phyloP scores from a whole-genome alignment of 805 yeast genomes.

The Wickerhamiella sorbophila region DNA sequence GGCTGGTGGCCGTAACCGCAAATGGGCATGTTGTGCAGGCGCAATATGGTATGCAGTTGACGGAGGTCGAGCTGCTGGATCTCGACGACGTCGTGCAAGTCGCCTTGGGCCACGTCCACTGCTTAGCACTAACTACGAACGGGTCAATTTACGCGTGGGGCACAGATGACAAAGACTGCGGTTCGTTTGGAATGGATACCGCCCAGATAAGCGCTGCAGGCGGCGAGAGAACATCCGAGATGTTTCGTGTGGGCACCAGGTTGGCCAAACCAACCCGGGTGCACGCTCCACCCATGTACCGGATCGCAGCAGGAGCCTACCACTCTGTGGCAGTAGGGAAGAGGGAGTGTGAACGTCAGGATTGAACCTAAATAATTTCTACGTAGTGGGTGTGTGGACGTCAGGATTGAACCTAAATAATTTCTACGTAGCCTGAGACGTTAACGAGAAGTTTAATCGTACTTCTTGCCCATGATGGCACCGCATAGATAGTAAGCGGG shows the following conservation, averaged over 20 bases:
- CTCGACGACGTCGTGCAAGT: not conserved
- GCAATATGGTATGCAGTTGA: not conserved
- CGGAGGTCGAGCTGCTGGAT: not conserved
- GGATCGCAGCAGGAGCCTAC: not conserved
- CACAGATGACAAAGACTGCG: not conserved
- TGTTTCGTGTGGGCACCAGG: not conserved
- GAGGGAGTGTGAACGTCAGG: not conserved
- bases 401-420: not conserved
- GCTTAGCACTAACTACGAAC: not conserved
- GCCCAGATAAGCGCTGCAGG: not conserved
- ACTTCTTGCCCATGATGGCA: slow-evolving; percentile 55
- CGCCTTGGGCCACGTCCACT: slow-evolving; percentile 1
- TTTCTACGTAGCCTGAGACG: not conserved
- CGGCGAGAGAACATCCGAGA: not conserved
- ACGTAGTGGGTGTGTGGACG: too few relatives aligned
- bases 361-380: not conserved
- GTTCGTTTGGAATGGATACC: not conserved
- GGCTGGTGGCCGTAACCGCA: not conserved
- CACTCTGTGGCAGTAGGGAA: not conserved
- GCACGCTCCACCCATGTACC: not conserved
- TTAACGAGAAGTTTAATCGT: slow-evolving; percentile 11
- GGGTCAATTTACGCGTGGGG: slow-evolving; percentile 2
- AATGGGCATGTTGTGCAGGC: not conserved
- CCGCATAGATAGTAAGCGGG: slow-evolving; percentile 58
- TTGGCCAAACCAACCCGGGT: not conserved